phyloP scores from a whole-genome alignment of 2,329 filamentous ascomycete species.

The Blastomyces percursus region DNA sequence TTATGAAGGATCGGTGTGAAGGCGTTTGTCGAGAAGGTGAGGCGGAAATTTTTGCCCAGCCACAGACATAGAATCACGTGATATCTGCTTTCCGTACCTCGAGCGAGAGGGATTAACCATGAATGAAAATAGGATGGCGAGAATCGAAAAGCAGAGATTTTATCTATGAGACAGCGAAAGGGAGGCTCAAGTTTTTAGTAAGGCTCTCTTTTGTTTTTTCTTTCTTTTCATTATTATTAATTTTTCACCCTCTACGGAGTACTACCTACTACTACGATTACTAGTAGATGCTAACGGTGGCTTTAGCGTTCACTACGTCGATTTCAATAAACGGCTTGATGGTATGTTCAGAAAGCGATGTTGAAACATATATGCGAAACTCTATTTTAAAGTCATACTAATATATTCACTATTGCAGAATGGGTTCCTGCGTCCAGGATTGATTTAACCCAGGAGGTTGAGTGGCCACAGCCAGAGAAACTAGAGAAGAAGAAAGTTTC shows the following conservation, averaged over 20 bases:
- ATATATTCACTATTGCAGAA: slow-evolving; percentile 48
- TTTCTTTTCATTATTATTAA: no score
- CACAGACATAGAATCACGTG: slow-evolving; percentile 12
- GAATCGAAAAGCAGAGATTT: slow-evolving; percentile 82
- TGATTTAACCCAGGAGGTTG: slow-evolving; percentile 79
- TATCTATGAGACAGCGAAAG: slow-evolving; percentile 86
- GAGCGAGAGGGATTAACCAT: not conserved
- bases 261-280: no score
- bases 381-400: slow-evolving; percentile 11
- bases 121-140: slow-evolving; percentile 53
- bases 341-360: slow-evolving; percentile 25
- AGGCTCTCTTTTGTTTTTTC: slow-evolving; percentile 12
- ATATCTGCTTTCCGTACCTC: slow-evolving; percentile 1
- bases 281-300: not conserved
- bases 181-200: slow-evolving; percentile 77
- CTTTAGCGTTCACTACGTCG: slow-evolving; percentile 75
- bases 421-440: slow-evolving; percentile 79
- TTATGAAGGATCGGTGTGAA: slow-evolving; percentile 51
- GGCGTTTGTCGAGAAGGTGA: slow-evolving; percentile 58
- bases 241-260: no score
- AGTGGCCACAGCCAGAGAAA: slow-evolving; percentile 91
- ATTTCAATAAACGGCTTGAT: slow-evolving; percentile 83
- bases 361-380: not conserved
- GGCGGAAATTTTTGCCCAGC: slow-evolving; percentile 19
- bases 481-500: slow-evolving; percentile 73